phyloP scores from a whole-genome alignment of 108 stramenopile species.

The Conticribra weissflogii region DNA sequence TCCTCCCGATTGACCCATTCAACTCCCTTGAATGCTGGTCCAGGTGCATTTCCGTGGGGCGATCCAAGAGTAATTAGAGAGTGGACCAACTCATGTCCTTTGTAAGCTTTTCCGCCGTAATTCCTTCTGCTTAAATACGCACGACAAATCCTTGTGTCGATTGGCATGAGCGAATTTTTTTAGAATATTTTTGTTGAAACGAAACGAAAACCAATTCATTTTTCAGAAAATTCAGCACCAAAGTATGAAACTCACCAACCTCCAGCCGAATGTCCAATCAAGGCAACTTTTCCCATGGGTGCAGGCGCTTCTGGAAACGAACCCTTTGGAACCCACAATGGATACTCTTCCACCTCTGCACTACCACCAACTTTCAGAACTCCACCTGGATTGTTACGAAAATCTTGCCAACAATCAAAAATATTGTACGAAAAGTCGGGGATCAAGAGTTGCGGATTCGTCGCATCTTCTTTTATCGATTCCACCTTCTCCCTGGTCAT shows the following conservation, averaged over 20 bases:
- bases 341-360: conserved; percentile 64
- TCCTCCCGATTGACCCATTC: conserved; percentile 62
- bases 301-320: conserved; percentile 46
- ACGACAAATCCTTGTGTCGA: conserved; percentile 54
- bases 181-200: too few relatives aligned
- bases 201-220: too few relatives aligned
- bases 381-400: conserved; percentile 71
- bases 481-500: not conserved
- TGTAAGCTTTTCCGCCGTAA: conserved; percentile 71
- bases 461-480: not conserved
- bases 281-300: conserved; percentile 49
- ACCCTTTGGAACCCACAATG: conserved; percentile 63
- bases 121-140: conserved; percentile 58
- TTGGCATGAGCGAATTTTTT: too few relatives aligned
- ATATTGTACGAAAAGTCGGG: conserved; percentile 61
- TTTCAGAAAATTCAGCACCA: too few relatives aligned
- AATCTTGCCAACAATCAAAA: conserved; percentile 59
- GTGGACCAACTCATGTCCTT: conserved; percentile 57
- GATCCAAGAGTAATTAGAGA: conserved; percentile 69
- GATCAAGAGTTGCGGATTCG: conserved; percentile 45
- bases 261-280: conserved; percentile 68
- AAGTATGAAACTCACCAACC: conserved; percentile 49
- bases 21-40: conserved; percentile 71
- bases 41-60: conserved; percentile 68
- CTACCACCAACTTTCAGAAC: conserved; percentile 67